Base-by-base conservation (phyloP, 2,329 filamentous ascomycete species). In the Chalara sp. region DNA sequence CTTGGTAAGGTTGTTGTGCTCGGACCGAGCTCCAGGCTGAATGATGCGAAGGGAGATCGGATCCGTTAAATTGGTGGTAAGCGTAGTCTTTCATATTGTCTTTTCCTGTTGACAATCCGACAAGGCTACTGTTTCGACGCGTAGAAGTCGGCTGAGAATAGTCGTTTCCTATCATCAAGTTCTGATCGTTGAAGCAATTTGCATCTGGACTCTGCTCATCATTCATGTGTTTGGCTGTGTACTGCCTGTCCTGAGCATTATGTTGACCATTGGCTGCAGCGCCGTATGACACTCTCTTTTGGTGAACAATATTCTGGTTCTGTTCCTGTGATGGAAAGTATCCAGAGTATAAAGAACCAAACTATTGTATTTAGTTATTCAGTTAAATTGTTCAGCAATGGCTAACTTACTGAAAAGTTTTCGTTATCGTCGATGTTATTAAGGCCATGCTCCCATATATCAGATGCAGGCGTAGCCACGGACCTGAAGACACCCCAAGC, bases 401-500 rank as follows among this genome's bases (percentile, higher is more conserved):
- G 21, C 21, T 3, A 28, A 39, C 50, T 52, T 56, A 61, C 61
- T 47, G 52, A 52, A 37, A 53, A 57, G 35, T 58, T 60, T 46
- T 61, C 56, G 46, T 56, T 53, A 8, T 57, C 58, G 50, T 61
- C 59, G 30, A 59, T 12, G 10, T 59, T 8, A n/a, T n/a, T n/a
- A 10, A 2, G 4, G n/a, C 35, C 46, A 8, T 59, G 53, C 21
- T 59, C 56, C 59, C 59, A 62, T 31, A 32, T 52, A n/a, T 56
- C 52, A 35, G 30, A 41, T 44, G 45, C 42, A 31, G 56, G 46
- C 32, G 53, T 44, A 10, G 48, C 55, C 49, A 54, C 58, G 50
- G 58, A 50, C 49, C 53, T 52, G 47, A 48, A 56, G 37, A 56
- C 44, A 55, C 56, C 56, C 61, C 61, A 66, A 51, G 59, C 56